These are phyloP conservation scores for Salix dunnii DNA, from an alignment of 345 rosid species.

Conservation along the genomic window DNA sequence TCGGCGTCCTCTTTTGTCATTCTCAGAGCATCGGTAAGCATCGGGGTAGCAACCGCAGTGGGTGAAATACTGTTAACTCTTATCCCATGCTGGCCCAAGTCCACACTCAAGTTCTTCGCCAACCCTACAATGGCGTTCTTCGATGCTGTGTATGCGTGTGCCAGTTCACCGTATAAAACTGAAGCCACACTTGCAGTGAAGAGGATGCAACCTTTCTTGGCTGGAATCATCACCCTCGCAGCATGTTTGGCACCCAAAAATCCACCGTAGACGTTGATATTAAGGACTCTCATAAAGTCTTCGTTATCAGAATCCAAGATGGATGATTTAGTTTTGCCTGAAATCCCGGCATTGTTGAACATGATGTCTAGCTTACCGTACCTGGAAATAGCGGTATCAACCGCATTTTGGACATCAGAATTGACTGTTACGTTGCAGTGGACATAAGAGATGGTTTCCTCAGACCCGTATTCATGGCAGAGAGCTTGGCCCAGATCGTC, in stretches of 20 bases:
- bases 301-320: not conserved
- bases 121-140: slow-evolving; percentile 17
- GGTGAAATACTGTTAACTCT: slow-evolving; percentile 29
- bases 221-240: slow-evolving; percentile 27
- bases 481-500: slow-evolving; percentile 31
- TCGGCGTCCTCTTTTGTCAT: not conserved
- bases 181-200: slow-evolving; percentile 19
- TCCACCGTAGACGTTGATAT: slow-evolving; percentile 19
- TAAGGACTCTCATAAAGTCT: slow-evolving; percentile 11
- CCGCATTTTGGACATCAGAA: slow-evolving; percentile 16
- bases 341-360: slow-evolving; percentile 27
- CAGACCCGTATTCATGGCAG: slow-evolving; percentile 9
- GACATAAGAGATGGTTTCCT: slow-evolving; percentile 13
- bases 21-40: not conserved
- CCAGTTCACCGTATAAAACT: not conserved
- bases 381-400: slow-evolving; percentile 22
- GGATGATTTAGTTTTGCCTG: not conserved
- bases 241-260: slow-evolving; percentile 34
- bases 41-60: not conserved
- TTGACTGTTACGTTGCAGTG: slow-evolving; percentile 29
- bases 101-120: slow-evolving; percentile 15
- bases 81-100: slow-evolving; percentile 21
- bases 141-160: slow-evolving; percentile 18
- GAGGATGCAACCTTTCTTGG: slow-evolving; percentile 20
- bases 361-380: slow-evolving; percentile 35